Conservation (phyloP, 2,329 filamentous ascomycete genomes). For the Ilyonectria mors-panacis region DNA sequence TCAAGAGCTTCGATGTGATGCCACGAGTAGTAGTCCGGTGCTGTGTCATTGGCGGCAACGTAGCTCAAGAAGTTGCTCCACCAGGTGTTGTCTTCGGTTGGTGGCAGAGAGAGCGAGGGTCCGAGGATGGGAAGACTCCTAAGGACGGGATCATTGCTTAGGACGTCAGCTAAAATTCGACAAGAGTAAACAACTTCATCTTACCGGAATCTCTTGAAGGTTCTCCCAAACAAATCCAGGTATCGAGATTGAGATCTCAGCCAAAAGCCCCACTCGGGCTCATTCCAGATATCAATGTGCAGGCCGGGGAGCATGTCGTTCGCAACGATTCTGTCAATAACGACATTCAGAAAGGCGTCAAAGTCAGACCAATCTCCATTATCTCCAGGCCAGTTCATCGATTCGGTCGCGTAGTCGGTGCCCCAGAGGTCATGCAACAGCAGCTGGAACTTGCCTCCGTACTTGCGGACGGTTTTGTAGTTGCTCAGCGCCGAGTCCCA, state of each 20-base stretch:
- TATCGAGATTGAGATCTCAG: not conserved
- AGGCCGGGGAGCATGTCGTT: slow-evolving; percentile 2
- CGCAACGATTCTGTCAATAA: slow-evolving; percentile 4
- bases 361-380: slow-evolving; percentile 5
- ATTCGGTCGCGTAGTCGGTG: not conserved
- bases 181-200: not conserved
- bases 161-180: not conserved
- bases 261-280: slow-evolving; percentile 11
- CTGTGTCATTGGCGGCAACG: slow-evolving; percentile 2
- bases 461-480: slow-evolving; percentile 8
- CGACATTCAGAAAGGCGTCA: not conserved
- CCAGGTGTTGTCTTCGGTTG: slow-evolving; percentile 6
- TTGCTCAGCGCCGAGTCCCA: slow-evolving; percentile 8
- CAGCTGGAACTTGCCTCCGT: slow-evolving; percentile 7
- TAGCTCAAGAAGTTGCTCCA: slow-evolving; percentile 10
- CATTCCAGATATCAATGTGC: slow-evolving; percentile 14
- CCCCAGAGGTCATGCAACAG: slow-evolving; percentile 10
- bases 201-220: slow-evolving; percentile 2
- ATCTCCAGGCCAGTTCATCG: slow-evolving; percentile 8
- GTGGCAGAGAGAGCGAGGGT: slow-evolving; percentile 5
- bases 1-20: slow-evolving; percentile 11
- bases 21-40: slow-evolving; percentile 6
- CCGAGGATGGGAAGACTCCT: not conserved
- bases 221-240: slow-evolving; percentile 11
- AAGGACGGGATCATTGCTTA: not conserved